Percentiles rank a stretch among this genome's conserved stretches.
These are phyloP conservation scores for Capsella bursapastoris DNA, from an alignment of 345 rosid species.

Conservation along the genomic window DNA sequence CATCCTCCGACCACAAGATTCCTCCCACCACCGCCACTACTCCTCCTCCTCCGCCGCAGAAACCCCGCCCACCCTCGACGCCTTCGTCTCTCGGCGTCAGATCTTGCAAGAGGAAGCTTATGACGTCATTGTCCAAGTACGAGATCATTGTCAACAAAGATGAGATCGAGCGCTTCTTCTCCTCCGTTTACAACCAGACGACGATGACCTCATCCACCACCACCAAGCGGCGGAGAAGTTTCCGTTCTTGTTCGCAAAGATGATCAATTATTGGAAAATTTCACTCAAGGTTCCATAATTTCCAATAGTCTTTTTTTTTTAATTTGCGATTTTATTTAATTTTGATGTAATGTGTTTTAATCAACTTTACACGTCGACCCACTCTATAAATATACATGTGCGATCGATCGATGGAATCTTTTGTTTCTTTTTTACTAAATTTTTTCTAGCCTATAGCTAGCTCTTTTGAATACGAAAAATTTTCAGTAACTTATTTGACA, in stretches of 20 bases:
- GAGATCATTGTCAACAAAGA: conserved; percentile 43
- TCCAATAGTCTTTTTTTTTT: conserved; percentile 31
- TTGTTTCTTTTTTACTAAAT: not conserved
- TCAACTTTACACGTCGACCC: conserved; percentile 45
- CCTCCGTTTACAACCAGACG: conserved; percentile 38
- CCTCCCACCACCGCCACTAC: conserved; percentile 43
- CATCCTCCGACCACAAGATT: conserved; percentile 46
- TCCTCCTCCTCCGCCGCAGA: conserved; percentile 47
- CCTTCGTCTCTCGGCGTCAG: conserved; percentile 30
- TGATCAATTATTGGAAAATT: conserved; percentile 29
- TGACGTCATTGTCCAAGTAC: conserved; percentile 36
- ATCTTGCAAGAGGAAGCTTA: conserved; percentile 47
- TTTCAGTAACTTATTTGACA: conserved; percentile 9
- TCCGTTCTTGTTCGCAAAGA: conserved; percentile 40
- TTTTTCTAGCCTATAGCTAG: not conserved
- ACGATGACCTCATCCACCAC: conserved; percentile 27
- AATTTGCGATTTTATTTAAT: not conserved
- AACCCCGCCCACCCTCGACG: conserved; percentile 31
- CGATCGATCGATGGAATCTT: conserved; percentile 36
- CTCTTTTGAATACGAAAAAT: conserved; percentile 4
- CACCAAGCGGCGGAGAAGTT: conserved; percentile 38
- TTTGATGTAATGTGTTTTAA: conserved; percentile 32
- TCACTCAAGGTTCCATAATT: conserved; percentile 41
- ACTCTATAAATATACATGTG: conserved; percentile 42
- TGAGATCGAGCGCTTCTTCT: conserved; percentile 41